Conservation (phyloP, 2,329 filamentous ascomycete species). For the Ophiostoma sp. region DNA sequence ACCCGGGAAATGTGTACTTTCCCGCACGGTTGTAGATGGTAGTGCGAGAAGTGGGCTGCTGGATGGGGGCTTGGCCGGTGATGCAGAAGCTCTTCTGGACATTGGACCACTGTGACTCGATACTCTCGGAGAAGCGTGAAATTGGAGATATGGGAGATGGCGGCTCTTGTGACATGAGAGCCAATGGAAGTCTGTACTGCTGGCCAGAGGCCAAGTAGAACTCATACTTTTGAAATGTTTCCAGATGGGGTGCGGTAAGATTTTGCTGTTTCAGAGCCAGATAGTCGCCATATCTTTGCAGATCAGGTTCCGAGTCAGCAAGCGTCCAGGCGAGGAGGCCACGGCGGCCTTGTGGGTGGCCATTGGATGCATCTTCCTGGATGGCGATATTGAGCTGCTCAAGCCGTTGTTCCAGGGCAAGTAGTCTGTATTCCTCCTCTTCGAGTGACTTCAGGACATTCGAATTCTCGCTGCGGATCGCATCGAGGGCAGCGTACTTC, state of each 20-base stretch:
- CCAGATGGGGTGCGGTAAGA: not conserved
- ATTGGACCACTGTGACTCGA: not conserved
- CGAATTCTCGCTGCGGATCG: constrained; percentile 14
- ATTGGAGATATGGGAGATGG: not conserved
- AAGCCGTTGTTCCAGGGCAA: not conserved
- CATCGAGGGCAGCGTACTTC: constrained; percentile 1
- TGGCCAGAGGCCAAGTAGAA: not conserved
- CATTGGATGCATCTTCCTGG: not conserved
- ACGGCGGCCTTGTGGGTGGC: constrained; percentile 7
- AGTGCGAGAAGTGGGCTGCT: not conserved
- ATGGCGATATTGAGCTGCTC: constrained; percentile 6
- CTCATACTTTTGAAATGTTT: constrained; percentile 15
- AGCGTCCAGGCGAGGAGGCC: constrained; percentile 11
- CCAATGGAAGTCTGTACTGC: not conserved
- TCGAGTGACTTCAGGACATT: not conserved
- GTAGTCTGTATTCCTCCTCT: constrained; percentile 6
- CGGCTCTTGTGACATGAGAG: not conserved
- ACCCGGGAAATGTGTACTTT: not conserved
- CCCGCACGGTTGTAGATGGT: not conserved
- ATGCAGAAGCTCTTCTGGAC: not conserved
- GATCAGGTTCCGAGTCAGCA: not conserved
- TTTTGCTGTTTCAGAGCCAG: constrained; percentile 13
- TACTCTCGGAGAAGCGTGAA: not conserved
- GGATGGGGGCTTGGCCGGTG: not conserved
- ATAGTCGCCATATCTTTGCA: constrained; percentile 6